Evolutionary conservation across 495 filamentous ascomycete species (phyloP).

Genomic region (Peziza echinospora): DNA sequence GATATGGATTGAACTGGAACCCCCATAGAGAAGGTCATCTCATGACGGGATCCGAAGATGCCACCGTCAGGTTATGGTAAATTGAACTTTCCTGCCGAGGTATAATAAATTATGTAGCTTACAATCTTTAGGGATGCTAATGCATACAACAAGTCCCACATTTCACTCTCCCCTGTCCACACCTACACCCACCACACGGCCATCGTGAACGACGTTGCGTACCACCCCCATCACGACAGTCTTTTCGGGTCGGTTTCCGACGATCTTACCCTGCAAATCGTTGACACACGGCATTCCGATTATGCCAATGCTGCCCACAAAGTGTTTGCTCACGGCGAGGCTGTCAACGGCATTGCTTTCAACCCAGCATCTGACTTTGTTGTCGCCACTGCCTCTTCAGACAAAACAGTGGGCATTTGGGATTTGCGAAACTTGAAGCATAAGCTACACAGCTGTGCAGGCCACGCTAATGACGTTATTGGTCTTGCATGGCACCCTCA

Average conservation of each 20-base stretch:
- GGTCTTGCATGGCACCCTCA: slow-evolving; percentile 85
- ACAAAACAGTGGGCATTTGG: slow-evolving; percentile 89
- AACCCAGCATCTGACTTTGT: slow-evolving; percentile 72
- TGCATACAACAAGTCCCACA: slow-evolving; percentile 44
- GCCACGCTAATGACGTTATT: slow-evolving; percentile 71
- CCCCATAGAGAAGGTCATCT: slow-evolving; percentile 63
- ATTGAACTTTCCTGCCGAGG: slow-evolving; percentile 8
- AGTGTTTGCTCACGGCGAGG: slow-evolving; percentile 59
- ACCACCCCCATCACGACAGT: slow-evolving; percentile 60
- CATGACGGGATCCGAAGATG: slow-evolving; percentile 74
- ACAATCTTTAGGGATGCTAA: slow-evolving; percentile 55
- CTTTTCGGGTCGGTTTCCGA: slow-evolving; percentile 89
- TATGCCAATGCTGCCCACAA: slow-evolving; percentile 36
- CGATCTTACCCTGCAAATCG: slow-evolving; percentile 75
- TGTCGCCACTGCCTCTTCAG: slow-evolving; percentile 77
- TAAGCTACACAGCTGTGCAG: slow-evolving; percentile 67
- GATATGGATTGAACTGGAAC: slow-evolving; percentile 70
- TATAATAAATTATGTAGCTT: no score
- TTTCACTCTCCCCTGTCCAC: slow-evolving; percentile 40
- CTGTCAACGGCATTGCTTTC: slow-evolving; percentile 85
- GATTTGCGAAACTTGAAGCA: slow-evolving; percentile 73
- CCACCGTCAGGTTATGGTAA: slow-evolving; percentile 77
- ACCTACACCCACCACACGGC: slow-evolving; percentile 76
- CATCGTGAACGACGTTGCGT: slow-evolving; percentile 89
- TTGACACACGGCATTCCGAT: slow-evolving; percentile 54